phyloP scores from a whole-genome alignment of 2,329 filamentous ascomycete species.

The Stachybotrys chartarum region DNA sequence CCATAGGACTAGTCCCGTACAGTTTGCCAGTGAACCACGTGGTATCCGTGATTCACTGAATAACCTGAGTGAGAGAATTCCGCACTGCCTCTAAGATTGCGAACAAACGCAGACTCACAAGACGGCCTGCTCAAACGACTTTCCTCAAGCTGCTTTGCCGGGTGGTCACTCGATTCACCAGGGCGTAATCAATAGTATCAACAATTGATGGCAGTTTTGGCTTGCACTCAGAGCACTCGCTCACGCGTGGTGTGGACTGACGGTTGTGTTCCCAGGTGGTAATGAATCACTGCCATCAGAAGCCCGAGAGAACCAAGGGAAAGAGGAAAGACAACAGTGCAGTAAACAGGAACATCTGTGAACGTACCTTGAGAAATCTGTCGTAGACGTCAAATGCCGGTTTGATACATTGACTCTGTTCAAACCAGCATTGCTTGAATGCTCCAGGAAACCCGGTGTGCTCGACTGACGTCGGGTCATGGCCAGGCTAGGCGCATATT shows the following conservation, averaged over 20 bases:
- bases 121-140: background rate
- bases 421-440: background rate
- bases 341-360: background rate
- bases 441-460: background rate
- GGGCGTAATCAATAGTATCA: background rate
- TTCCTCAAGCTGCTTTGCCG: background rate
- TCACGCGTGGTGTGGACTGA: too few relatives aligned
- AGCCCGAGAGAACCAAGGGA: background rate
- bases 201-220: too few relatives aligned
- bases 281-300: background rate
- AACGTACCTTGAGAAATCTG: background rate
- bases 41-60: background rate
- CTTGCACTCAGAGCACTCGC: too few relatives aligned
- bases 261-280: background rate
- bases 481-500: constrained; percentile 1
- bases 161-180: background rate
- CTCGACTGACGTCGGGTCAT: background rate
- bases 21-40: too few relatives aligned
- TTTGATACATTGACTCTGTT: background rate
- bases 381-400: background rate
- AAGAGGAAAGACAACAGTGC: background rate
- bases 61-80: background rate
- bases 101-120: too few relatives aligned
- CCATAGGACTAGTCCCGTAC: too few relatives aligned
- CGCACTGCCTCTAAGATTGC: background rate